Evolutionary conservation across 495 filamentous ascomycete genomes (phyloP), one percentile per base, ranked within the genome.

Genomic region (Aspergillus haitiensis): DNA sequence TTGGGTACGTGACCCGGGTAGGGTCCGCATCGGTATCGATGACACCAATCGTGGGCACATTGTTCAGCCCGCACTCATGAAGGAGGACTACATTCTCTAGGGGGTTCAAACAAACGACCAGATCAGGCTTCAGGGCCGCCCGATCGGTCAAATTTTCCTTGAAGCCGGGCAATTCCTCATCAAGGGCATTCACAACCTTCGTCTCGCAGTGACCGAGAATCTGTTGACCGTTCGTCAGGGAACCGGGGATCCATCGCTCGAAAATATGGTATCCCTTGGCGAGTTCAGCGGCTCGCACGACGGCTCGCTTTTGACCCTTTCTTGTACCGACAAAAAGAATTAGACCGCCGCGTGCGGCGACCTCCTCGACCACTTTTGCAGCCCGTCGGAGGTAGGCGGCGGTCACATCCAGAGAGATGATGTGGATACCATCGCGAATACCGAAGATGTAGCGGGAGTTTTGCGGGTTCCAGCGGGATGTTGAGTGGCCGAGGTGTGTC

Each of bases 381-480:
- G 94, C 94, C 13, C 94, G 88, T 0, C 95, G 87, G 34, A 98
- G 83, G 72, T 98, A 86, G 11, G 92, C 86, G 6, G 91, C 90
- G 15, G 88, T 97, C 54, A 83, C 75, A 68, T 98, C 94, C 3
- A 97, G 85, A 9, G 86, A 88, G 73, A 98, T 94, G 70, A 98
- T 93, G 77, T 98, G 94, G 61, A 97, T 88, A 49, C 88, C 91
- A 55, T 92, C 84, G 16, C 93, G 85, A 61, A 95, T 86, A 67
- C 94, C 94, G 71, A 89, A 93, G 73, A 98, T 98, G 76, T 98
- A 98, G 40, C 91, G 87, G 51, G 90, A 86, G 79, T 98, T 98
- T 40, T 86, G 86, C 12, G 95, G 93, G 77, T 98, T 95, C 94
- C 94, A 98, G 56, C 92, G 84, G 48, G 92, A 91, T 3, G 90